Evolutionary conservation across 169 alveolate genomes (phyloP).

Genomic region (Eimeria falciformis): DNA sequence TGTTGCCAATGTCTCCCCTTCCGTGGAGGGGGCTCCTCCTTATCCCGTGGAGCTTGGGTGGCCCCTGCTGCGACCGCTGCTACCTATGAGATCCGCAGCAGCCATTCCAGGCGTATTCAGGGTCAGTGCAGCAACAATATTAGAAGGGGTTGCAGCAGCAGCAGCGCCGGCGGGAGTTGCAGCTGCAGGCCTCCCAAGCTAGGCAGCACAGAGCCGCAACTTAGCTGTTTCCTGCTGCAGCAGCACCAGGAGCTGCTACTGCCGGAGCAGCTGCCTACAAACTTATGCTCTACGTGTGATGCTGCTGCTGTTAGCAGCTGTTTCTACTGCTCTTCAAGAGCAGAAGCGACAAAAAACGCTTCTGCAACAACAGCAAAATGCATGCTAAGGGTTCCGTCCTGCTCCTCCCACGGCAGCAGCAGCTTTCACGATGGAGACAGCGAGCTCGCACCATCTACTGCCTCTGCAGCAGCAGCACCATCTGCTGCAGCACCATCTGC

Average conservation of each 20-base stretch:
- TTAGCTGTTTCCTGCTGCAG: constrained; percentile 43
- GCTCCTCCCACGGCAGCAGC: constrained; percentile 58
- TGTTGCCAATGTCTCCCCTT: constrained; percentile 33
- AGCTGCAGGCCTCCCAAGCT: constrained; percentile 53
- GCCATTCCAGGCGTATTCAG: constrained; percentile 51
- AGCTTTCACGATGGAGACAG: constrained; percentile 43
- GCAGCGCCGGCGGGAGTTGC: constrained; percentile 30
- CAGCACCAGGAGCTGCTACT: constrained; percentile 56
- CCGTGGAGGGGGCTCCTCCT: neutral
- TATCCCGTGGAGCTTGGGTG: constrained; percentile 21
- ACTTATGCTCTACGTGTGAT: constrained; percentile 9
- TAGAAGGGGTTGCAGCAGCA: constrained; percentile 19
- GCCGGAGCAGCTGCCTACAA: constrained; percentile 44
- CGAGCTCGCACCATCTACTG: constrained; percentile 18
- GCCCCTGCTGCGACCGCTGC: constrained; percentile 38
- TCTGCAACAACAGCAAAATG: neutral
- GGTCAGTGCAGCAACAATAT: neutral
- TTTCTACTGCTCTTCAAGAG: constrained; percentile 25
- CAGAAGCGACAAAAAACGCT: neutral
- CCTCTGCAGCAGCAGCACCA: constrained; percentile 16
- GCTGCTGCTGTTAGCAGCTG: constrained; percentile 27
- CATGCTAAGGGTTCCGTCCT: neutral
- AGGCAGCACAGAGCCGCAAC: constrained; percentile 67
- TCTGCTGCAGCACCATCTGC: constrained; percentile 12
- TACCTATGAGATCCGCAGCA: constrained; percentile 47